phyloP scores from a whole-genome alignment of 2,329 filamentous ascomycete genomes.

The Teratosphaeria epicoccoides region DNA sequence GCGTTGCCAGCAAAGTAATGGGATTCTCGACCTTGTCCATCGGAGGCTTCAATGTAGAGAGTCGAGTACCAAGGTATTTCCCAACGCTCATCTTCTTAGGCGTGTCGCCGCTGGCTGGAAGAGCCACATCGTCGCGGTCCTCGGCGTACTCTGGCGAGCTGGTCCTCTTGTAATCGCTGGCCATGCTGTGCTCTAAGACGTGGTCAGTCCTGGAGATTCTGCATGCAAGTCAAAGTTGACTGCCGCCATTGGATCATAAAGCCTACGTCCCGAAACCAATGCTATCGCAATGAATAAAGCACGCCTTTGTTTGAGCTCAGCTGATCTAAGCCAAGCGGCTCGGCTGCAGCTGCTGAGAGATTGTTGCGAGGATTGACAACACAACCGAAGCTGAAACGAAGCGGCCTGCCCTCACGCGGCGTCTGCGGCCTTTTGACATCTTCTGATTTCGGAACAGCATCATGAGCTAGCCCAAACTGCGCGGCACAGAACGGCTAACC shows the following conservation, averaged over 20 bases:
- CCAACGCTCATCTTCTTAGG: slow-evolving; percentile 28
- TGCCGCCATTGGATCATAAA: background rate
- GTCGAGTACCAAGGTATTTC: slow-evolving; percentile 43
- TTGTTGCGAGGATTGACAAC: background rate
- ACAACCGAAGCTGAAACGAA: background rate
- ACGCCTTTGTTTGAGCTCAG: too few relatives aligned
- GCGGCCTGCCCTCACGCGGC: background rate
- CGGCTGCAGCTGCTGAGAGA: too few relatives aligned
- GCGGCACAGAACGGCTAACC: background rate
- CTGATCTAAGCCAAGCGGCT: too few relatives aligned
- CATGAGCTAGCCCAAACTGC: background rate
- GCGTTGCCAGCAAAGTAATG: slow-evolving; percentile 38
- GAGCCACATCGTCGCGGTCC: slow-evolving; percentile 9
- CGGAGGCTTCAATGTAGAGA: slow-evolving; percentile 46
- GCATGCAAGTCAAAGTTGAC: background rate
- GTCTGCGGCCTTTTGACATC: background rate
- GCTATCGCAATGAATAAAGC: too few relatives aligned
- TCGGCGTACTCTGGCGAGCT: slow-evolving; percentile 5
- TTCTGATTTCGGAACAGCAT: background rate
- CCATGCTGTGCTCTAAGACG: slow-evolving; percentile 3
- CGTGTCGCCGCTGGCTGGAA: slow-evolving; percentile 11
- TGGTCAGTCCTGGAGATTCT: background rate
- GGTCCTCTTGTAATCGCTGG: slow-evolving; percentile 6
- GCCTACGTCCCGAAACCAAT: too few relatives aligned
- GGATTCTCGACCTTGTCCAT: slow-evolving; percentile 46